Evolutionary conservation across 1,139 yeast species (phyloP), one percentile per base, ranked within the genome.

Genomic region (Debaryomyces psychrophilus): DNA sequence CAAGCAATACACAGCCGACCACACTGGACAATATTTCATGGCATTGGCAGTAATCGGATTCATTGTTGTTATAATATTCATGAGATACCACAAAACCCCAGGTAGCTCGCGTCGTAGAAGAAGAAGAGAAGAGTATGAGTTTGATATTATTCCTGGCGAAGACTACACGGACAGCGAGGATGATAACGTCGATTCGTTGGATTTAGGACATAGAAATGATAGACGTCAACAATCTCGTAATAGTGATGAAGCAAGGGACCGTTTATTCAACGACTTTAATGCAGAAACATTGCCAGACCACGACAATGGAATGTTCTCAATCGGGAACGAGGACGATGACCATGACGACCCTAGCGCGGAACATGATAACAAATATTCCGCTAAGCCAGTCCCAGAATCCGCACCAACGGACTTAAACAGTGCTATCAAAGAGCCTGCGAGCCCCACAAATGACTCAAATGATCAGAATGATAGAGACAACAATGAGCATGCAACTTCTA

Each of bases 81-180:
- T 82, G 73, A 69, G 76, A 49, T 76, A 75, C 60, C 79, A 80
- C 46, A 76, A 79, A 54, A 66, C 73, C 2, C 77, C 77, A n/a
- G 74, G 75, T 20, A 65, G 72, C 46, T 62, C 72, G 6, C 71
- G 82, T 47, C 73, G 78, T 46, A 77, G 86, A 58, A 77, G 90
- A 66, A 78, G 90, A 67, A 79, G 87, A 51, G 88, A 83, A 47
- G 87, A 85, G 50, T 86, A 81, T 59, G 95, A 87, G 62, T 87
- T 87, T 62, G 95, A 87, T 62, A 85, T 87, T 39, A 86, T 87
- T 43, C 83, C 83, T 14, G 87, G 87, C 1, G 86, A 81, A 57
- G 92, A 86, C 52, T 74, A 76, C 55, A 58, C 61, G 44, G 76
- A 69, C 46, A 64, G 69, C 43, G 71, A 66, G 18, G 54, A 52